These are phyloP conservation scores for Barbatosphaeria neglecta DNA, from an alignment of 495 filamentous ascomycete species.

Conservation along the genomic window DNA sequence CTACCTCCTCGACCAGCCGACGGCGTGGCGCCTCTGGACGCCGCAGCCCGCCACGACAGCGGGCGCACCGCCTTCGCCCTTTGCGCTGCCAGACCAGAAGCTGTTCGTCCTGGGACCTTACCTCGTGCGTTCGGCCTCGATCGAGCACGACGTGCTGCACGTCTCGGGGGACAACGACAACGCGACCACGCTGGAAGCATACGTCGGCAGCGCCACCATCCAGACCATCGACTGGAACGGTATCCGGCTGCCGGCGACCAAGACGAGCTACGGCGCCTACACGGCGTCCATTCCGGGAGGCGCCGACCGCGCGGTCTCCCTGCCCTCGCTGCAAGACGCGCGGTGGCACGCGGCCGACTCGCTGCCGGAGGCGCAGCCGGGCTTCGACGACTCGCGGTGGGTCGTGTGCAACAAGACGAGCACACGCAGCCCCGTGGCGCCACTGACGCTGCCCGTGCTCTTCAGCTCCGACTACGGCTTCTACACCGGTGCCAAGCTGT, in stretches of 20 bases:
- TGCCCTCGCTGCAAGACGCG: conserved; percentile 16
- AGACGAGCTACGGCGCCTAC: conserved; percentile 5
- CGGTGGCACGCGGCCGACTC: conserved; percentile 54
- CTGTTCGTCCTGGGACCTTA: conserved; percentile 52
- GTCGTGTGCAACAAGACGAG: conserved; percentile 35
- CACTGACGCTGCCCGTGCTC: conserved; percentile 47
- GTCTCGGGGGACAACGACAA: conserved; percentile 56
- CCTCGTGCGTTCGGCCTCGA: conserved; percentile 48
- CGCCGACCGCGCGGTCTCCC: conserved; percentile 29
- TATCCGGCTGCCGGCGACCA: conserved; percentile 15
- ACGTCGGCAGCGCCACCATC: conserved; percentile 23
- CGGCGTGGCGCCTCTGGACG: conserved; percentile 41
- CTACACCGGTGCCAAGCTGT: conserved; percentile 52
- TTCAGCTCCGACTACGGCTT: conserved; percentile 62
- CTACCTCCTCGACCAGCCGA: conserved; percentile 27
- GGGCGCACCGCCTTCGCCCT: too few species aligned
- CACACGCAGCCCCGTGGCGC: conserved; percentile 43
- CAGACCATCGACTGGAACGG: conserved; percentile 54
- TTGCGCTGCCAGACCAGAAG: conserved; percentile 18
- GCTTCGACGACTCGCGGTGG: conserved; percentile 49
- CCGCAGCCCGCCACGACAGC: conserved; percentile 29
- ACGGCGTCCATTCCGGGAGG: conserved; percentile 22
- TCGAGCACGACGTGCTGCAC: conserved; percentile 34
- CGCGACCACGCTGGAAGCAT: conserved; percentile 51
- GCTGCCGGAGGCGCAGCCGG: conserved; percentile 48